These are phyloP conservation scores for Trametes polyzona DNA, from an alignment of 1,284 basidiomycete genomes.

Conservation along the genomic window DNA sequence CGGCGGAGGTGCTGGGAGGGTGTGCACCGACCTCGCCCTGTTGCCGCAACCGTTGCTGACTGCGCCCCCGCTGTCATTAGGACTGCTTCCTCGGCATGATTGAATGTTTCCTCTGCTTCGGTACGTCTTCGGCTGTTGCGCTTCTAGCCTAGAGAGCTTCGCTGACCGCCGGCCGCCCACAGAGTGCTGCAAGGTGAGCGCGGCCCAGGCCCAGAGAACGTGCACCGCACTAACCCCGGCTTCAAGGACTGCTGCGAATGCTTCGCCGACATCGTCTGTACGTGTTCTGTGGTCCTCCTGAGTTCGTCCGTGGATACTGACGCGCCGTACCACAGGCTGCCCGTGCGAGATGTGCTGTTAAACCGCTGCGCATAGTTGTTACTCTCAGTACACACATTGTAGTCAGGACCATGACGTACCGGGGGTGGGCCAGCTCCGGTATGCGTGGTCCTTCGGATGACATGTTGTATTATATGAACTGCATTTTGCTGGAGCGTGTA, in stretches of 20 bases:
- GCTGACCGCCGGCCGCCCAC: background rate
- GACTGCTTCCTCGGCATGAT: constrained; percentile 64
- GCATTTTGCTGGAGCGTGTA: background rate
- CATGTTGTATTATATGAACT: constrained; percentile 1
- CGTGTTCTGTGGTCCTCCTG: constrained; percentile 23
- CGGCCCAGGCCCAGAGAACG: background rate
- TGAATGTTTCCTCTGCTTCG: constrained; percentile 69
- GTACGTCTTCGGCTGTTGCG: constrained; percentile 39
- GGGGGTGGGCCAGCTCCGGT: background rate
- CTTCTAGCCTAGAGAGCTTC: background rate
- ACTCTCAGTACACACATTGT: background rate
- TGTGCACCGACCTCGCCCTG: constrained; percentile 32
- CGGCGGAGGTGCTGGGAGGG: constrained; percentile 65
- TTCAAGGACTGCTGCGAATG: constrained; percentile 47
- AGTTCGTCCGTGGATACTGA: background rate
- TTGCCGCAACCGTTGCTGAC: background rate
- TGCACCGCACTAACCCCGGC: constrained; percentile 4
- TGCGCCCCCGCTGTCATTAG: constrained; percentile 35
- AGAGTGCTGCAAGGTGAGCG: constrained; percentile 45
- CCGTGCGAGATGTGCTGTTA: constrained; percentile 50
- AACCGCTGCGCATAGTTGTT: constrained; percentile 1
- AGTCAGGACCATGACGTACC: background rate
- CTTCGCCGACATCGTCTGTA: constrained; percentile 47
- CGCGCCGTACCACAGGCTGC: constrained; percentile 37
- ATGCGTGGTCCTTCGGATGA: background rate